These are phyloP conservation scores for Salvia rosmarinus DNA, from an alignment of 257 asterid genomes.

Conservation along the genomic window DNA sequence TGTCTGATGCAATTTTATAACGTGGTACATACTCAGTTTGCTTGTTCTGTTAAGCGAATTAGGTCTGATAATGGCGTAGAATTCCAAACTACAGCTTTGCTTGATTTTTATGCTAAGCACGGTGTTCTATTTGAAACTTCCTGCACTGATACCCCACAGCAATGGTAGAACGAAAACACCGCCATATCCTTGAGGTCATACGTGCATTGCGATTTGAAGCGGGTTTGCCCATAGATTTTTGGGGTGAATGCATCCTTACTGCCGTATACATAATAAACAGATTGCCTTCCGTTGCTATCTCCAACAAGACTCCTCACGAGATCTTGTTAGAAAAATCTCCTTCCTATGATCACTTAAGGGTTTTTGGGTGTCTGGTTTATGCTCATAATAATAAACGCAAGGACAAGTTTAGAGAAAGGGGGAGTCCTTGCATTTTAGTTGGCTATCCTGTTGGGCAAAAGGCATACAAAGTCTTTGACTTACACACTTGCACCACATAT, in stretches of 20 bases:
- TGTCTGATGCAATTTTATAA: not conserved
- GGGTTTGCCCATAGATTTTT: too few species aligned
- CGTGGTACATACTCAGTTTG: not conserved
- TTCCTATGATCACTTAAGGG: not conserved
- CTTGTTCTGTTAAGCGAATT: not conserved
- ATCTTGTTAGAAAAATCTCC: not conserved
- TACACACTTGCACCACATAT: not conserved
- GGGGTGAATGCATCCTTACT: not conserved
- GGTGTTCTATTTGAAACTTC: not conserved
- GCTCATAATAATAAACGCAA: not conserved
- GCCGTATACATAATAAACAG: too few species aligned
- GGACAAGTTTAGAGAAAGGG: slow-evolving; percentile 4
- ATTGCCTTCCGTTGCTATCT: not conserved
- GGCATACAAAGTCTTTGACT: not conserved
- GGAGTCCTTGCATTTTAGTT: not conserved
- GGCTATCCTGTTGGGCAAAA: not conserved
- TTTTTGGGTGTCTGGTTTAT: not conserved
- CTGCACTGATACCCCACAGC: not conserved
- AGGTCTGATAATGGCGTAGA: not conserved
- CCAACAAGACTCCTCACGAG: not conserved
- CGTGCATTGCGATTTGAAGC: too few species aligned
- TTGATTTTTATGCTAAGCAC: not conserved
- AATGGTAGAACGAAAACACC: not conserved
- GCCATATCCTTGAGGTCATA: not conserved
- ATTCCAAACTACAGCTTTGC: not conserved